Evolutionary conservation across 139 green algal genomes (phyloP).

Genomic region (Tetraselmis striata): DNA sequence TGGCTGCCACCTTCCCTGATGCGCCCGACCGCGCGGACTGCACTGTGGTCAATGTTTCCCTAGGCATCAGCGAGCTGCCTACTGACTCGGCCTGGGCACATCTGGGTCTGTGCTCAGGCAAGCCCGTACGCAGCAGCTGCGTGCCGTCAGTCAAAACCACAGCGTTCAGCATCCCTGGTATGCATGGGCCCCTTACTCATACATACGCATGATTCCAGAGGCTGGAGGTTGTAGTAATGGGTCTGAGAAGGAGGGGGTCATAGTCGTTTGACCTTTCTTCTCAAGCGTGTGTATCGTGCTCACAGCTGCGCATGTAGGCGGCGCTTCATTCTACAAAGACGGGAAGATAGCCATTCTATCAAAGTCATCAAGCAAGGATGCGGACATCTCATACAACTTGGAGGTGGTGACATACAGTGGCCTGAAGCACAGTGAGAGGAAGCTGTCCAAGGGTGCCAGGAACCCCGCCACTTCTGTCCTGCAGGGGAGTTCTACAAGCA

Average conservation of each 20-base stretch:
- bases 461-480: background rate
- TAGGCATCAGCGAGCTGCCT: no score
- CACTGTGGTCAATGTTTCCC: no score
- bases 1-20: background rate
- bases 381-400: background rate
- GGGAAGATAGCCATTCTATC: background rate
- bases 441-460: background rate
- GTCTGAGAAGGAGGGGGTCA: background rate
- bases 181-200: no score
- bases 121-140: no score
- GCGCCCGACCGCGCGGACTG: no score
- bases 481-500: background rate
- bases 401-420: background rate
- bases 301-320: background rate
- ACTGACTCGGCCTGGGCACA: no score
- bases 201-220: no score
- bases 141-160: no score
- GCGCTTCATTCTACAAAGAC: background rate
- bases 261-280: no score
- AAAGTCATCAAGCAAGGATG: background rate
- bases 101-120: no score
- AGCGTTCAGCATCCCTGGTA: background rate
- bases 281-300: no score
- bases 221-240: background rate
- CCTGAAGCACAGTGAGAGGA: background rate